phyloP scores from a whole-genome alignment of 306 rosid genomes.

The Ceratonia siliqua region DNA sequence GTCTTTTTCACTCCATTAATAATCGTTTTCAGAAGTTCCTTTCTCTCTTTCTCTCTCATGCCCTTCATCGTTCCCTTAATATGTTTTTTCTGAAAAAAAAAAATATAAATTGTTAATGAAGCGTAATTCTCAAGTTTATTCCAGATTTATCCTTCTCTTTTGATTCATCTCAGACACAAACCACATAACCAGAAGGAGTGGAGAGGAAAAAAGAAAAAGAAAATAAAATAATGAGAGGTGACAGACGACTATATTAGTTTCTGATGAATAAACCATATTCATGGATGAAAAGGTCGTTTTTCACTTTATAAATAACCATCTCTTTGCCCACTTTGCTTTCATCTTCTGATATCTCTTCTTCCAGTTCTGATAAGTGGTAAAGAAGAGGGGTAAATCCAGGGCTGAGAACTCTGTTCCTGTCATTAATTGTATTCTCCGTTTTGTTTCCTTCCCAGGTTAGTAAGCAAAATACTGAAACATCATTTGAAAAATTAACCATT shows the following conservation, averaged over 20 bases:
- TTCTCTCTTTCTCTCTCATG: constrained; percentile 38
- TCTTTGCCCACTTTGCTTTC: constrained; percentile 51
- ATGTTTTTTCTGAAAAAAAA: neutral
- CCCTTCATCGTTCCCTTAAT: constrained; percentile 28
- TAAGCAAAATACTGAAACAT: constrained; percentile 52
- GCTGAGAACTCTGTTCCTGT: constrained; percentile 44
- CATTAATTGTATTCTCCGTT: constrained; percentile 30
- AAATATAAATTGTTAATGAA: neutral
- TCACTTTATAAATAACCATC: constrained; percentile 61
- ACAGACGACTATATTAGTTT: constrained; percentile 4
- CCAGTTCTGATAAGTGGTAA: constrained; percentile 32
- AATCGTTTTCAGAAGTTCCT: constrained; percentile 44
- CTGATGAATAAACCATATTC: constrained; percentile 36
- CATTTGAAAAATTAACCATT: constrained; percentile 28
- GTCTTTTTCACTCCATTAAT: constrained; percentile 59
- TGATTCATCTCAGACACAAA: constrained; percentile 42
- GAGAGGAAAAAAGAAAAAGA: neutral
- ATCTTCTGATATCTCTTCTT: constrained; percentile 48
- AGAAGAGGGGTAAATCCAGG: constrained; percentile 35
- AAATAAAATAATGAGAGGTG: neutral
- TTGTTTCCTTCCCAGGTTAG: constrained; percentile 53
- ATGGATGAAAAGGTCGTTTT: constrained; percentile 42
- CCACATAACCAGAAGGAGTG: constrained; percentile 12
- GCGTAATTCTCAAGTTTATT: constrained; percentile 26
- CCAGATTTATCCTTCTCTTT: constrained; percentile 41